Evolutionary conservation across 371 early-diverging fungal genomes (phyloP).

Genomic region (Mucor mucedo): DNA sequence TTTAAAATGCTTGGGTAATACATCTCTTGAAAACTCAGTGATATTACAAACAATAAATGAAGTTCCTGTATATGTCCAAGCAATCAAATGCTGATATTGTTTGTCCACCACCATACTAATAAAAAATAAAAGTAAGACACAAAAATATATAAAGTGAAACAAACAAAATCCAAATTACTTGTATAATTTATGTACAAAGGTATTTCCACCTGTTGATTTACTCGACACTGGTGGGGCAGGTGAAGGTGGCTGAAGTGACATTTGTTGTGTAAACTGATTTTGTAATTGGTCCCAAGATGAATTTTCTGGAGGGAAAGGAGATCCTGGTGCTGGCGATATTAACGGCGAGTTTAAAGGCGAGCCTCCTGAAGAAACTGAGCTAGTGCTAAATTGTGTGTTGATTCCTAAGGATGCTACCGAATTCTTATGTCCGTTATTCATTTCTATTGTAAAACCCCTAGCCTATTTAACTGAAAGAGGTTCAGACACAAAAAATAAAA

Average conservation of each 20-base stretch:
- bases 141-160: not conserved
- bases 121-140: slow-evolving; percentile 4
- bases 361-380: slow-evolving; percentile 34
- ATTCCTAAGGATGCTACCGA: slow-evolving; percentile 30
- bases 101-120: slow-evolving; percentile 27
- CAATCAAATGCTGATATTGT: slow-evolving; percentile 76
- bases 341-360: slow-evolving; percentile 45
- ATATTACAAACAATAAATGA: slow-evolving; percentile 93
- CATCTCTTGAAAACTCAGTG: slow-evolving; percentile 84
- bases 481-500: not conserved
- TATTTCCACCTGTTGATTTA: slow-evolving; percentile 29
- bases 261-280: slow-evolving; percentile 35
- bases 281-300: slow-evolving; percentile 36
- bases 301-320: slow-evolving; percentile 31
- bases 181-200: slow-evolving; percentile 50
- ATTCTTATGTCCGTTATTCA: slow-evolving; percentile 27
- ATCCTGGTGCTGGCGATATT: slow-evolving; percentile 31
- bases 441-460: not conserved
- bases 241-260: slow-evolving; percentile 39
- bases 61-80: slow-evolving; percentile 83
- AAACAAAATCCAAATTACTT: slow-evolving; percentile 30
- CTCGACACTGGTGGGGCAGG: slow-evolving; percentile 10
- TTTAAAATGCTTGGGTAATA: slow-evolving; percentile 82
- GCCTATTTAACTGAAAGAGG: too few relatives aligned
- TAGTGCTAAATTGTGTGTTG: slow-evolving; percentile 35